Base-by-base conservation (phyloP, 768 basidiomycete genomes). In the Hygrophorus pudorinus region DNA sequence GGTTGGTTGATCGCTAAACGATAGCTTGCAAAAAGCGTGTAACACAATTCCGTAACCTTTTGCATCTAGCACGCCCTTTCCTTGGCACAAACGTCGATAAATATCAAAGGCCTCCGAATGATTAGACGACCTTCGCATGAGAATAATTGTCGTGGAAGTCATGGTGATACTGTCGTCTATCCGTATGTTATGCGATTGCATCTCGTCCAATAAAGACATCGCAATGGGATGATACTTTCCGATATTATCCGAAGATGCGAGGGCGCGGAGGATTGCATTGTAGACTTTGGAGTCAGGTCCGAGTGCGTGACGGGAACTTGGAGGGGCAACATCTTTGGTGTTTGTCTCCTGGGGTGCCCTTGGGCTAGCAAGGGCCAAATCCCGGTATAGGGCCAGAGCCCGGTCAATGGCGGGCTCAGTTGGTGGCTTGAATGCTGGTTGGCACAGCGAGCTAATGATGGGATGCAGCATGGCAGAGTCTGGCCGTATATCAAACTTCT, bases 21-120 rank as follows among this genome's bases (percentile, higher is more conserved):
- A 68, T 42, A 85, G 65, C 18, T 69, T 67, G 55, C 76, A 73
- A 51, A 86, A 81, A 2, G 74, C 71, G 48, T 75, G 63, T 42
- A 90, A 68, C 46, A 93, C 77, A 35, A 73, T 65, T 7, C 66
- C 61, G 56, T 80, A 89, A 8, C 78, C 82, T 36, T 68, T 64
- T 48, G 73, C 70, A 47, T 78, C 73, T 44, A 88, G 56, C 52
- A 52, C 64, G 58, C 44, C 62, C 50, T 51, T 28, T 6, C 30
- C 29, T 21, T 38, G 21, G 33, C 35, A 47, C 11, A 48, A 27
- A 17, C 38, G 42, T 43, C 65, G 60, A 59, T 93, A 94, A 0
- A 73, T 65, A 12, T 72, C 61, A 44, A 85, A 73, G 0, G 87
- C 85, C 10, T 78, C 74, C 18, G 73, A 65, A 38, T 76, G 70